Evolutionary conservation across 2,329 filamentous ascomycete species (phyloP), one percentile per base, ranked within the genome.

Genomic region (Zasmidium citrigriseum): DNA sequence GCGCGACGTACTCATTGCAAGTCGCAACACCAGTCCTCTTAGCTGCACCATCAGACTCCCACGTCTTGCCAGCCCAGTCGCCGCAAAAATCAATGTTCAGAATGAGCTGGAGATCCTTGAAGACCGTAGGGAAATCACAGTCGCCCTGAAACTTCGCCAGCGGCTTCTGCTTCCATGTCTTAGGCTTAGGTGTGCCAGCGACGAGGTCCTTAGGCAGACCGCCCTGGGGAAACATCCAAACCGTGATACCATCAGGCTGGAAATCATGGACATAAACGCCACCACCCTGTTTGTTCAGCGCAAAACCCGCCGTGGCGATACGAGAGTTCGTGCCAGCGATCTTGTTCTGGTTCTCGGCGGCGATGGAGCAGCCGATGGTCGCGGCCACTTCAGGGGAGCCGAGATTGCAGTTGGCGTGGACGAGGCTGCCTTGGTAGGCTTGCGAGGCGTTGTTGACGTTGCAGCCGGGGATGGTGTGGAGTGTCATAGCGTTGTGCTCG

Each of bases 51-150:
- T 86, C 81, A 27, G 73, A 69, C 50, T 70, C 68, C 88, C 89
- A 96, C 29, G 87, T 85, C 45, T 78, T 72, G 22, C 90, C 90
- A 7, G 92, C 92, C 92, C 92, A 96, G 70, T 89, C 85, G 20
- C 93, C 93, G 74, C 93, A 97, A 73, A 96, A 91, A 4, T 89
- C 89, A 0, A 87, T 95, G 76, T 93, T 86, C 74, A 95, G 87
- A 63, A 93, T 84, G 63, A 97, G 86, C 67, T 88, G 84, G 77
- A 96, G 83, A 59, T 88, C 75, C 59, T 78, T 78, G 78, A 97
- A 96, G 73, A 88, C 82, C 1, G 75, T 64, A 60, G 86, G 79
- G 63, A 96, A 89, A 66, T 93, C 78, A 75, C 93, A 97, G 56
- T 79, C 81, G 44, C 86, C 84, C 3, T 79, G 75, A 75, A 96